Evolutionary conservation across 345 rosid species (phyloP).

Genomic region (Eucalyptus albens): DNA sequence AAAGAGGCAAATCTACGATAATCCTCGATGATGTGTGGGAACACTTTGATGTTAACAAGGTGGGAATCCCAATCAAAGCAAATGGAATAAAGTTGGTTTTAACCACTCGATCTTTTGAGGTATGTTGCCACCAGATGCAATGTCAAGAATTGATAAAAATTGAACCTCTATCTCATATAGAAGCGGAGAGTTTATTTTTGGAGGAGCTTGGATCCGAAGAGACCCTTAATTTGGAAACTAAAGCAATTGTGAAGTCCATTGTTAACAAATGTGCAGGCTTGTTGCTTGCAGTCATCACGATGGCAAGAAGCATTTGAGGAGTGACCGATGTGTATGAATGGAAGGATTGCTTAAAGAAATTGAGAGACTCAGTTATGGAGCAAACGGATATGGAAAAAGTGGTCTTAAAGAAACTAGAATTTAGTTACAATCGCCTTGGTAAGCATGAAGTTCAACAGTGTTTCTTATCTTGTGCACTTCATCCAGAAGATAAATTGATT

Average conservation of each 20-base stretch:
- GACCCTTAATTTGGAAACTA: not conserved
- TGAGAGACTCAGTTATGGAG: not conserved
- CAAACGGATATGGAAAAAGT: not conserved
- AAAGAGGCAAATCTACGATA: accelerated
- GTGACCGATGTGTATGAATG: not conserved
- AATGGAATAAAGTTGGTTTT: not conserved
- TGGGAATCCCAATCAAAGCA: not conserved
- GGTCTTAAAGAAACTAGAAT: not conserved
- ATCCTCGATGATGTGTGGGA: not conserved
- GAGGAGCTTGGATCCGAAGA: not conserved
- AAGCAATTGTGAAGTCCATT: not conserved
- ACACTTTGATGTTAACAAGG: not conserved
- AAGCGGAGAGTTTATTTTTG: not conserved
- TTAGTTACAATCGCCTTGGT: slow-evolving; percentile 1
- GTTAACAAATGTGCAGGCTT: not conserved
- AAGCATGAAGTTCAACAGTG: not conserved
- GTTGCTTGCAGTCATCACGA: not conserved
- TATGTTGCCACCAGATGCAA: not conserved
- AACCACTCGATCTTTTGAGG: not conserved
- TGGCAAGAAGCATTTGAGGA: slow-evolving; percentile 2
- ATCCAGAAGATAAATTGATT: not conserved
- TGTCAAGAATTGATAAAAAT: not conserved
- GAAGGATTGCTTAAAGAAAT: not conserved
- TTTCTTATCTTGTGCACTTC: slow-evolving; percentile 13
- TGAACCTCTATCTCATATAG: accelerated